These are phyloP conservation scores for Omphalea diandra DNA, from an alignment of 441 rosid species.

Conservation along the genomic window DNA sequence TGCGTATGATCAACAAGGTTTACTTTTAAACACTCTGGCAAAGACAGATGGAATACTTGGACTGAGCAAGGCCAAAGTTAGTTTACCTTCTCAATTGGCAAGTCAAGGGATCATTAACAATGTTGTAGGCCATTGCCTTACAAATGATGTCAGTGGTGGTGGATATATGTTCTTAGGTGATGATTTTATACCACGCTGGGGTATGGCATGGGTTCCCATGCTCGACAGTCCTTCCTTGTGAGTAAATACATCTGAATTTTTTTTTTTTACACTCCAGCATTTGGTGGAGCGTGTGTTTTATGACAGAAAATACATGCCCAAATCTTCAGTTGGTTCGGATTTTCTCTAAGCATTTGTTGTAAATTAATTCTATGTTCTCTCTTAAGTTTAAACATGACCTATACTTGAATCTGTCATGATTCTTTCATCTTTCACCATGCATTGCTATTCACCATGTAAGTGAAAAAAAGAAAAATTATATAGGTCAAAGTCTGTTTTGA, in stretches of 20 bases:
- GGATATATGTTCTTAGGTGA: slow-evolving; percentile 93
- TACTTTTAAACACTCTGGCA: slow-evolving; percentile 59
- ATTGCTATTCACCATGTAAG: neutral
- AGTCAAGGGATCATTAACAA: slow-evolving; percentile 73
- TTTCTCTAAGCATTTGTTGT: neutral
- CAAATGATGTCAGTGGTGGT: slow-evolving; percentile 48
- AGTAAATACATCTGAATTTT: slow-evolving; percentile 31
- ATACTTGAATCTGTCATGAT: neutral
- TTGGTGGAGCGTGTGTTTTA: slow-evolving; percentile 1
- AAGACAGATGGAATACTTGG: slow-evolving; percentile 93
- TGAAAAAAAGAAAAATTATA: neutral
- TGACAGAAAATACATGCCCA: neutral
- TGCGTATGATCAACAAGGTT: slow-evolving; percentile 94
- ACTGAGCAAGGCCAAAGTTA: slow-evolving; percentile 74
- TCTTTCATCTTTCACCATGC: neutral
- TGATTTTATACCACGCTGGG: slow-evolving; percentile 70
- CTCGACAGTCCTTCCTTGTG: slow-evolving; percentile 52
- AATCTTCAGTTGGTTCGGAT: slow-evolving; percentile 4
- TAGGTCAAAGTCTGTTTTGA: neutral
- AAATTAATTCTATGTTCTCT: neutral
- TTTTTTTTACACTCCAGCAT: neutral
- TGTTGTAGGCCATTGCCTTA: slow-evolving; percentile 85
- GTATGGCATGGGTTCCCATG: slow-evolving; percentile 87
- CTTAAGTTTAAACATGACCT: too few species aligned
- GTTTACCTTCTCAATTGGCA: slow-evolving; percentile 93